A percentile compares a stretch with the other conserved stretches of the same genome.
phyloP scores from a whole-genome alignment of 495 filamentous ascomycete genomes.

The Bacidia rubella region DNA sequence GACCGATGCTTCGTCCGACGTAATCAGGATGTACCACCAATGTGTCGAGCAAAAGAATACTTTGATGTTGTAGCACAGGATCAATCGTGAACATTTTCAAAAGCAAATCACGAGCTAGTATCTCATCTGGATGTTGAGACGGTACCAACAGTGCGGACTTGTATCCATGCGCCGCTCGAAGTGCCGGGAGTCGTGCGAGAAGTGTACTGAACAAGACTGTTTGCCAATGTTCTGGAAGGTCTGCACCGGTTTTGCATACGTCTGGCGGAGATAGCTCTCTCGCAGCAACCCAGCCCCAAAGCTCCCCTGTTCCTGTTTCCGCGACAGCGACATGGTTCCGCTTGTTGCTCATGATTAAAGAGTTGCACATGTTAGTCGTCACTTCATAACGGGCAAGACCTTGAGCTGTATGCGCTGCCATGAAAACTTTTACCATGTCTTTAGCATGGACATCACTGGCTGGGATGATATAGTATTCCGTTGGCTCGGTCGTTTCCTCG shows the following conservation, averaged over 20 bases:
- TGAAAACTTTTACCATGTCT: not conserved
- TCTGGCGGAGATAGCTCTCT: not conserved
- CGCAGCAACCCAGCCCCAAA: not conserved
- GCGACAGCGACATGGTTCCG: not conserved
- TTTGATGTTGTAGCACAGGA: not conserved
- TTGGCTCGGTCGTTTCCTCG: not conserved
- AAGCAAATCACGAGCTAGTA: not conserved
- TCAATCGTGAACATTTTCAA: not conserved
- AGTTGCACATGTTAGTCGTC: not conserved
- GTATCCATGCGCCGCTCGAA: not conserved
- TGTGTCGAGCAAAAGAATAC: conserved; percentile 3
- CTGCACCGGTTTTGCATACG: not conserved
- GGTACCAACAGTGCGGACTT: not conserved
- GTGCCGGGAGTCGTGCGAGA: not conserved
- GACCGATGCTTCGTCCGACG: conserved; percentile 32
- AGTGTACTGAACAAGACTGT: not conserved
- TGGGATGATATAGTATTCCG: not conserved
- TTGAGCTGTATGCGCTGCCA: not conserved
- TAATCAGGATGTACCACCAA: conserved; percentile 30
- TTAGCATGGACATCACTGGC: not conserved
- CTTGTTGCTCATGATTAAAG: not conserved
- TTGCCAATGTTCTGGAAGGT: not conserved
- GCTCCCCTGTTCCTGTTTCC: not conserved
- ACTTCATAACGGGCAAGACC: not conserved
- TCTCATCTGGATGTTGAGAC: not conserved